These are phyloP conservation scores for Physaria fendleri DNA, from an alignment of 345 rosid genomes.

Conservation along the genomic window DNA sequence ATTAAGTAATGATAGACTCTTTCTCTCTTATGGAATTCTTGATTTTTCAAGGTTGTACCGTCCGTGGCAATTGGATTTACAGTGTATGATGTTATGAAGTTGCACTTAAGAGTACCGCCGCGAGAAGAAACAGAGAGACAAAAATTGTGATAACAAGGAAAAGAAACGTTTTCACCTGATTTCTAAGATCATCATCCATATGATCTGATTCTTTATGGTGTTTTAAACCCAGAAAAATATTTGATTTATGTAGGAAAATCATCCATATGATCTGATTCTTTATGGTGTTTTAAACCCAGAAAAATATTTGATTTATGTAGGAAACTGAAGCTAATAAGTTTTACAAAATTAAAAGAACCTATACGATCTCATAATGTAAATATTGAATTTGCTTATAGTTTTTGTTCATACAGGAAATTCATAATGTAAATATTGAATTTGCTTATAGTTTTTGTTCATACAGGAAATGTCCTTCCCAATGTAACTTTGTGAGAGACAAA, in stretches of 20 bases:
- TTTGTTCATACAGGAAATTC: not conserved
- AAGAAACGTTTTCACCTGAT: slow-evolving; percentile 44
- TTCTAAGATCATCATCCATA: not conserved
- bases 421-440: slow-evolving; percentile 17
- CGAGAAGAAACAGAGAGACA: slow-evolving; percentile 53
- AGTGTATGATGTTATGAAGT: slow-evolving; percentile 80
- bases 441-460: not conserved
- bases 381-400: not conserved
- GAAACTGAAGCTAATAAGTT: not conserved
- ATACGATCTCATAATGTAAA: too few relatives aligned
- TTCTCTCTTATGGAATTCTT: not conserved
- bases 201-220: slow-evolving; percentile 18
- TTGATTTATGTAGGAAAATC: too few relatives aligned
- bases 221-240: slow-evolving; percentile 13
- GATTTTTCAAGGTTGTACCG: slow-evolving; percentile 61
- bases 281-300: slow-evolving; percentile 16
- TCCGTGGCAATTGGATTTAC: slow-evolving; percentile 96
- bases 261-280: slow-evolving; percentile 8
- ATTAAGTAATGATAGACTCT: not conserved
- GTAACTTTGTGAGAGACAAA: not conserved
- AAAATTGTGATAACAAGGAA: slow-evolving; percentile 42
- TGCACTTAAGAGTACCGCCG: slow-evolving; percentile 69
- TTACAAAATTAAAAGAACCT: too few relatives aligned
- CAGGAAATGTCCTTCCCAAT: not conserved
- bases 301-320: slow-evolving; percentile 13